Evolutionary conservation across 2,329 filamentous ascomycete species (phyloP).

Genomic region (Ceratocystis papillata): DNA sequence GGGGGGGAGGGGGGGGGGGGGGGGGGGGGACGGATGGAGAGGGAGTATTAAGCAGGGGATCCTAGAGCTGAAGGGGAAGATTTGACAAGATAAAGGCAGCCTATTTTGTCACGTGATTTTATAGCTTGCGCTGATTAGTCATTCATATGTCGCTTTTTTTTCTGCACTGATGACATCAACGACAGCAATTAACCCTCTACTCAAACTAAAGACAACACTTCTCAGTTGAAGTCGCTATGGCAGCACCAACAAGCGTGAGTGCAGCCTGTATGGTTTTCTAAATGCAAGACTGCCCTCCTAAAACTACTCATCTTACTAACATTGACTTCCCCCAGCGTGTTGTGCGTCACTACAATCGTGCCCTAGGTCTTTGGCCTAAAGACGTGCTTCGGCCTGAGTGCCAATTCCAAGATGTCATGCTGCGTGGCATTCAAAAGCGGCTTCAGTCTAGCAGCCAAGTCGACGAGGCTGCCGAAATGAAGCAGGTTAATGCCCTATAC

Average conservation of each 20-base stretch:
- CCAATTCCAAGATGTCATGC: conserved; percentile 49
- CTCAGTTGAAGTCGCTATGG: conserved; percentile 22
- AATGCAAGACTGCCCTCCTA: too few relatives aligned
- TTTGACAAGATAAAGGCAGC: not conserved
- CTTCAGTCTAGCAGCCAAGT: conserved; percentile 26
- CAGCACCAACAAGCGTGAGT: conserved; percentile 27
- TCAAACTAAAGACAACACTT: not conserved
- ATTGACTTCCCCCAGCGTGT: conserved; percentile 17
- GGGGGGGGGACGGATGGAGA: not conserved
- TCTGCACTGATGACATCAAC: not conserved
- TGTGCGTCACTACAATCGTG: conserved; percentile 38
- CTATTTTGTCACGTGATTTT: not conserved
- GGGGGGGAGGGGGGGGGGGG: too few relatives aligned
- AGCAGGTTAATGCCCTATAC: conserved; percentile 49
- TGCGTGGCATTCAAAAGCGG: conserved; percentile 27
- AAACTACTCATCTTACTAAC: not conserved
- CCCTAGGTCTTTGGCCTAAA: conserved; percentile 50
- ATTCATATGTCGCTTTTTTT: not conserved
- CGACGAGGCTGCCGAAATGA: conserved; percentile 17
- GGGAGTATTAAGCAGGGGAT: not conserved
- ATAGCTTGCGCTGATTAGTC: not conserved
- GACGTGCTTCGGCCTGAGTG: conserved; percentile 52
- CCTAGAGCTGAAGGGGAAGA: not conserved
- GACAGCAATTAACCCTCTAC: too few relatives aligned
- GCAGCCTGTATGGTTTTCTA: not conserved